These are phyloP conservation scores for Tolypocladium tropicale DNA, from an alignment of 2,329 filamentous ascomycete genomes.

Conservation along the genomic window DNA sequence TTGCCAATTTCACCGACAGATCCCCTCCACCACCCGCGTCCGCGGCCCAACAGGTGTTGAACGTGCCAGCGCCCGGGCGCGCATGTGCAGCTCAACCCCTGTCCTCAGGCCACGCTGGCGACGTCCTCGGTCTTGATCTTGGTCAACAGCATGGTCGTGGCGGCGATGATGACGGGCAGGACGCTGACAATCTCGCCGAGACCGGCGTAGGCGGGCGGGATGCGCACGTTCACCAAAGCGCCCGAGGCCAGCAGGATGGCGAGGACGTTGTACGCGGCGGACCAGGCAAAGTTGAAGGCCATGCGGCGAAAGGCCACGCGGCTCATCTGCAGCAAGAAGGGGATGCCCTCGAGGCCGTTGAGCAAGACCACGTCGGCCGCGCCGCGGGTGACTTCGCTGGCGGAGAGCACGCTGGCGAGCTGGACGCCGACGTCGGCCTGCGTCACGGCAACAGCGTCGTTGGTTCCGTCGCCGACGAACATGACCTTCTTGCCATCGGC, in stretches of 20 bases:
- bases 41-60: conserved; percentile 1
- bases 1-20: neutral
- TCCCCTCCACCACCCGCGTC: neutral
- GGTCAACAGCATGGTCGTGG: conserved; percentile 17
- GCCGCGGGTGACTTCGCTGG: conserved; percentile 42
- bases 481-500: conserved; percentile 27
- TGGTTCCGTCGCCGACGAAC: conserved; percentile 55
- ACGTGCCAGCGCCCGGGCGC: neutral
- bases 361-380: conserved; percentile 50
- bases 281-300: conserved; percentile 53
- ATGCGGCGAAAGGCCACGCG: conserved; percentile 28
- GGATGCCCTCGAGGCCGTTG: conserved; percentile 37
- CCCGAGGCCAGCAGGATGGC: conserved; percentile 51
- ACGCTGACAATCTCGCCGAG: conserved; percentile 57
- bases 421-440: conserved; percentile 51
- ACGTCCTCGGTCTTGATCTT: conserved; percentile 5
- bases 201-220: conserved; percentile 42
- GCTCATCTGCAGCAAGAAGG: conserved; percentile 38
- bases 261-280: conserved; percentile 49
- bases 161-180: conserved; percentile 42
- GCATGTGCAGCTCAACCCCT: neutral
- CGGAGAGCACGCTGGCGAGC: conserved; percentile 31
- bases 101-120: neutral
- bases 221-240: conserved; percentile 41
- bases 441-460: conserved; percentile 52